Evolutionary conservation across 1,284 basidiomycete species (phyloP).

Genomic region (Hypsizygus ulmarius): DNA sequence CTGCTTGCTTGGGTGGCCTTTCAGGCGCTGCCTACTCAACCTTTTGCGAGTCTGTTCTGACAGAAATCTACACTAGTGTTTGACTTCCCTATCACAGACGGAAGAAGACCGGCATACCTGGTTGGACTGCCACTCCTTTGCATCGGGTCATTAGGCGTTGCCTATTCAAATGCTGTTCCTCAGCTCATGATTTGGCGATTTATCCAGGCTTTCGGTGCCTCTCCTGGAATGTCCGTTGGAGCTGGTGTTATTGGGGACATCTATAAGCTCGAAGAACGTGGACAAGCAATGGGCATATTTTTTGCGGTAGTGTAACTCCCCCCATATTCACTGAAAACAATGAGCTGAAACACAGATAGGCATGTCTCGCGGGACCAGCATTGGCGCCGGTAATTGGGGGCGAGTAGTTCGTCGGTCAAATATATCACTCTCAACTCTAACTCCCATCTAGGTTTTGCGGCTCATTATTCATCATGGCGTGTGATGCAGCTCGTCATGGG

Average conservation of each 20-base stretch:
- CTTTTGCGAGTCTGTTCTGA: conserved; percentile 25
- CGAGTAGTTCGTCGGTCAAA: conserved; percentile 14
- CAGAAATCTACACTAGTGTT: not conserved
- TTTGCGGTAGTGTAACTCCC: conserved; percentile 41
- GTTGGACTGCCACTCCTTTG: conserved; percentile 59
- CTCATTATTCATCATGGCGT: conserved; percentile 68
- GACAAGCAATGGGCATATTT: conserved; percentile 62
- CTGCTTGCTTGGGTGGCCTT: conserved; percentile 29
- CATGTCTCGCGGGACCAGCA: conserved; percentile 42
- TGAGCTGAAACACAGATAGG: conserved; percentile 26
- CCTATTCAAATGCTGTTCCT: conserved; percentile 42
- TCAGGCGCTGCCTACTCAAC: conserved; percentile 33
- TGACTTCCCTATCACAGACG: conserved; percentile 40
- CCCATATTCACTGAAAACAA: not conserved
- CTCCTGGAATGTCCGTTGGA: conserved; percentile 55
- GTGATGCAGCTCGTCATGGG: conserved; percentile 57
- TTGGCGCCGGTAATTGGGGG: conserved; percentile 45
- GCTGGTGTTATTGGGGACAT: conserved; percentile 66
- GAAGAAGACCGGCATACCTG: conserved; percentile 62
- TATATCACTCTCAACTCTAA: not conserved
- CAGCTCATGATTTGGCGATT: conserved; percentile 60
- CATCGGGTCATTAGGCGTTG: conserved; percentile 61
- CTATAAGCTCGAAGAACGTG: conserved; percentile 58
- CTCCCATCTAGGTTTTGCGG: conserved; percentile 35
- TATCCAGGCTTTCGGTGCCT: conserved; percentile 61